A percentile compares a stretch with the other conserved stretches of the same genome.
Evolutionary conservation across 1,284 basidiomycete species (phyloP).

Genomic region (Rhodotorula sp.): DNA sequence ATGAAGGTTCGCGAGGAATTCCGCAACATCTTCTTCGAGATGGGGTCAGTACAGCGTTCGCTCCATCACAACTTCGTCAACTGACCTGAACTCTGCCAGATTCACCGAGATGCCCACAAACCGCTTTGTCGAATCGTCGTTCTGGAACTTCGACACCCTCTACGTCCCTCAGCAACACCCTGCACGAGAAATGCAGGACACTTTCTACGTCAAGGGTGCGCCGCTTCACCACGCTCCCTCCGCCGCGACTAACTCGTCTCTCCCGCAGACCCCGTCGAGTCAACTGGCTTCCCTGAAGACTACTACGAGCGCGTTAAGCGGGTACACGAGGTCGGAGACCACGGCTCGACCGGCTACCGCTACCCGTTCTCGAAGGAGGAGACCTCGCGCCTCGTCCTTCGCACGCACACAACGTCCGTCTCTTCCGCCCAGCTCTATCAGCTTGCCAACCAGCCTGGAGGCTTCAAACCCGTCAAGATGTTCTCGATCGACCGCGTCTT

Average conservation of each 20-base stretch:
- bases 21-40: constrained; percentile 96
- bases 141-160: constrained; percentile 99
- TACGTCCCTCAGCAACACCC: constrained; percentile 99
- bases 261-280: constrained; percentile 71
- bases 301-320: constrained; percentile 88
- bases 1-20: constrained; percentile 98
- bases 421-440: constrained; percentile 93
- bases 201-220: constrained; percentile 91
- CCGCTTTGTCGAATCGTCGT: constrained; percentile 94
- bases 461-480: constrained; percentile 92
- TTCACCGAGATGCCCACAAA: constrained; percentile 99
- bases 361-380: constrained; percentile 95
- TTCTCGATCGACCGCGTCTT: constrained; percentile 99
- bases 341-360: constrained; percentile 93
- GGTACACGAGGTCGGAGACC: constrained; percentile 80
- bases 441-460: constrained; percentile 69
- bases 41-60: constrained; percentile 68
- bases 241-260: background rate
- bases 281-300: constrained; percentile 72
- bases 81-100: constrained; percentile 52
- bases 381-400: constrained; percentile 83
- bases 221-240: background rate
- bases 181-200: constrained; percentile 95
- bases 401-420: constrained; percentile 96
- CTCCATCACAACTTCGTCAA: background rate